A percentile compares a stretch with the other conserved stretches of the same genome.
Evolutionary conservation across 768 basidiomycete genomes (phyloP).

Genomic region (Hortiboletus flavorubellus): DNA sequence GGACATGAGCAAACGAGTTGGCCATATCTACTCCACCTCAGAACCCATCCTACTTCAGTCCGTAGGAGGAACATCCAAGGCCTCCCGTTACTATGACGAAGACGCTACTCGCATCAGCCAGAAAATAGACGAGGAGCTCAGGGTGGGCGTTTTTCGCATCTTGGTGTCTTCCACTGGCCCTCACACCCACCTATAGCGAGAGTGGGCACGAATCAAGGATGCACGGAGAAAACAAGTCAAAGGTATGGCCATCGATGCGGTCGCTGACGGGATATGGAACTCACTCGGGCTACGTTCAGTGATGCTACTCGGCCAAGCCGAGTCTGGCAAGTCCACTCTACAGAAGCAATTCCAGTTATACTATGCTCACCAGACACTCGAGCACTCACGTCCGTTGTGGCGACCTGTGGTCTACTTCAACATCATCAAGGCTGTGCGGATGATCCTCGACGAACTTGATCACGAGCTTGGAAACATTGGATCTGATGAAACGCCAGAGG

Average conservation of each 20-base stretch:
- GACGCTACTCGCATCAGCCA: conserved; percentile 47
- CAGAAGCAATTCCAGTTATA: conserved; percentile 84
- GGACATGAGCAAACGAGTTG: conserved; percentile 28
- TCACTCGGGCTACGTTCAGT: conserved; percentile 37
- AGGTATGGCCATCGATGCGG: conserved; percentile 34
- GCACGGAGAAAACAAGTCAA: conserved; percentile 49
- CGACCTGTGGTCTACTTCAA: conserved; percentile 81
- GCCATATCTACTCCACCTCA: conserved; percentile 29
- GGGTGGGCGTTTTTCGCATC: conserved; percentile 32
- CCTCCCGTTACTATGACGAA: conserved; percentile 38
- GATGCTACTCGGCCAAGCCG: conserved; percentile 76
- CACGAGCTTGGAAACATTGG: conserved; percentile 42
- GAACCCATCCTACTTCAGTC: conserved; percentile 33
- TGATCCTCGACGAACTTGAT: conserved; percentile 71
- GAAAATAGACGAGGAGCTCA: conserved; percentile 56
- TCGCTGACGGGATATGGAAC: not conserved
- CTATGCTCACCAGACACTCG: conserved; percentile 68
- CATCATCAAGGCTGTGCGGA: conserved; percentile 73
- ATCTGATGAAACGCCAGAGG: conserved; percentile 28
- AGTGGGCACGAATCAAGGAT: conserved; percentile 45
- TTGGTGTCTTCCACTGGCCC: not conserved
- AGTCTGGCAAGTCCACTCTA: conserved; percentile 79
- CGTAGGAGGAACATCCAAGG: conserved; percentile 27
- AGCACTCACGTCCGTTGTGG: conserved; percentile 72
- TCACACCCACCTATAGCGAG: conserved; percentile 39